Percentiles rank a stretch among this genome's conserved stretches.
These are phyloP conservation scores for Coemansia guatemalensis DNA, from an alignment of 192 early-diverging fungal species.

Conservation along the genomic window DNA sequence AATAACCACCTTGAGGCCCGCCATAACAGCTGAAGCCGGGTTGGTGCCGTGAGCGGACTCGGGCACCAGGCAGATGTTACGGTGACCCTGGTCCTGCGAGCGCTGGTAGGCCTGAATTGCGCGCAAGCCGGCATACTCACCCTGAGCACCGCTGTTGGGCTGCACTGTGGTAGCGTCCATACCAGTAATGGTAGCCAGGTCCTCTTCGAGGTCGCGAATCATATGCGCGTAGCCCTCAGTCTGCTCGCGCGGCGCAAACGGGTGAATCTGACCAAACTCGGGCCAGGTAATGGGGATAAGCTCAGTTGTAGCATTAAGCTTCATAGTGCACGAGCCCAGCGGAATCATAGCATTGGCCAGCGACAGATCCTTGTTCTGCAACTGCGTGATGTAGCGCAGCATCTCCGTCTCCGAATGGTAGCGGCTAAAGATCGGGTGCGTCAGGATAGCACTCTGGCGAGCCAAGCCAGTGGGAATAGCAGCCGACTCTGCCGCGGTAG, in stretches of 20 bases:
- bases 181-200: slow-evolving; percentile 89
- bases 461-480: slow-evolving; percentile 63
- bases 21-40: slow-evolving; percentile 98
- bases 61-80: slow-evolving; percentile 95
- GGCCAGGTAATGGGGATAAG: slow-evolving; percentile 99
- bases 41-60: slow-evolving; percentile 99
- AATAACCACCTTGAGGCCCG: slow-evolving; percentile 89
- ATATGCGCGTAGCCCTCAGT: slow-evolving; percentile 90
- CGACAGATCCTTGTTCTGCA: slow-evolving; percentile 98
- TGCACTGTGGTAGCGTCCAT: slow-evolving; percentile 92
- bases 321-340: slow-evolving; percentile 99
- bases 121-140: slow-evolving; percentile 97
- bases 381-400: slow-evolving; percentile 92
- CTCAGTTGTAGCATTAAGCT: slow-evolving; percentile 98
- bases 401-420: slow-evolving; percentile 99
- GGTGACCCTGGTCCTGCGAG: slow-evolving; percentile 76
- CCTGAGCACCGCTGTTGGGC: slow-evolving; percentile 99
- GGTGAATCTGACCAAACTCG: slow-evolving; percentile 93
- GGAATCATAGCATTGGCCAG: slow-evolving; percentile 99
- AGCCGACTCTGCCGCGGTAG: slow-evolving; percentile 49
- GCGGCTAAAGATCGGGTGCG: slow-evolving; percentile 92
- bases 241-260: slow-evolving; percentile 94
- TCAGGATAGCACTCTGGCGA: slow-evolving; percentile 76
- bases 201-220: slow-evolving; percentile 85
- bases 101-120: slow-evolving; percentile 92